A percentile compares a stretch with the other conserved stretches of the same genome.
Conservation (phyloP, 2,329 filamentous ascomycete species). For the Metarhizium rileyi region DNA sequence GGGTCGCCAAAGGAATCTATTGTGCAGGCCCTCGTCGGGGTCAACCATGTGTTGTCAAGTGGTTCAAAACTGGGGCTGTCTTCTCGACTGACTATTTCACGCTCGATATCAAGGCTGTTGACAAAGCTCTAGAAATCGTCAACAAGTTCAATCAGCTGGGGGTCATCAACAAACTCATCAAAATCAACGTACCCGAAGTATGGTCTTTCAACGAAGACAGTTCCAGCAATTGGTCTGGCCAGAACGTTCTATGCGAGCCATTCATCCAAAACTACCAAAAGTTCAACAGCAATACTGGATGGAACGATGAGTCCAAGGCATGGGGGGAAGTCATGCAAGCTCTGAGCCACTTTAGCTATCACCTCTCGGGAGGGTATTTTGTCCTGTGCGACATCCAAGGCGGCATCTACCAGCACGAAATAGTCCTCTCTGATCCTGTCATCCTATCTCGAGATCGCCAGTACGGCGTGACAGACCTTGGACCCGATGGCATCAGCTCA, state of each 20-base stretch:
- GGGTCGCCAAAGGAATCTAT: constrained; percentile 18
- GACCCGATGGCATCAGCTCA: constrained; percentile 25
- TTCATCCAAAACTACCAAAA: constrained; percentile 32
- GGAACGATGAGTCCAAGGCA: constrained; percentile 17
- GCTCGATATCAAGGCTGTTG: constrained; percentile 27
- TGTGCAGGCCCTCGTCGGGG: constrained; percentile 18
- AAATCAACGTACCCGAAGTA: constrained; percentile 25
- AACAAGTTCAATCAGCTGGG: constrained; percentile 24
- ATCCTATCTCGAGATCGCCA: constrained; percentile 27
- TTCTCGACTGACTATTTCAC: constrained; percentile 24
- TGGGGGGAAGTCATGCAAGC: constrained; percentile 31
- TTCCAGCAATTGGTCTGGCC: constrained; percentile 7
- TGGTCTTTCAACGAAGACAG: constrained; percentile 15
- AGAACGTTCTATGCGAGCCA: constrained; percentile 22
- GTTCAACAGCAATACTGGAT: constrained; percentile 35
- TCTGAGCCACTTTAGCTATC: constrained; percentile 34
- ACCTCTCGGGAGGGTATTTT: constrained; percentile 24
- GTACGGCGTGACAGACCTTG: constrained; percentile 30
- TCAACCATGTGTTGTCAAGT: constrained; percentile 25
- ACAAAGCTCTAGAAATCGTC: constrained; percentile 25
- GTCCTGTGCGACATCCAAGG: constrained; percentile 34
- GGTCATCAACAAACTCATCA: constrained; percentile 21
- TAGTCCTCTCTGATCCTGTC: constrained; percentile 31
- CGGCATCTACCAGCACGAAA: constrained; percentile 24
- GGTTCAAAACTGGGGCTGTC: constrained; percentile 28